phyloP scores from a whole-genome alignment of 2,329 filamentous ascomycete genomes.

The Decorospora gaudefroyi region DNA sequence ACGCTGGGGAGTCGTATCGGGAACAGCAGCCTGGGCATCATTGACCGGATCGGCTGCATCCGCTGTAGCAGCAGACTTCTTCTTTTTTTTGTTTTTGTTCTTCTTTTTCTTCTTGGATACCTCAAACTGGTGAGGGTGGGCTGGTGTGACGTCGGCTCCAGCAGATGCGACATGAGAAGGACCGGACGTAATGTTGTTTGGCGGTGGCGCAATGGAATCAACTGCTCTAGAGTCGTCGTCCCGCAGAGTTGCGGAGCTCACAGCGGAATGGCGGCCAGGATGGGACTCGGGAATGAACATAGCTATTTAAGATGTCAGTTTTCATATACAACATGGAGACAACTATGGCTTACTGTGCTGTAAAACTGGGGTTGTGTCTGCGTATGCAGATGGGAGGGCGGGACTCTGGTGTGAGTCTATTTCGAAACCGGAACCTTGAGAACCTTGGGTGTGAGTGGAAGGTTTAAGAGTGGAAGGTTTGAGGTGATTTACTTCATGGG shows the following conservation, averaged over 20 bases:
- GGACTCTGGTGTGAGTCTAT: not conserved
- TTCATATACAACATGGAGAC: not conserved
- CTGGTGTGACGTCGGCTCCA: not conserved
- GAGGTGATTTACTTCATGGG: slow-evolving; percentile 7
- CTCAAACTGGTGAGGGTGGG: not conserved
- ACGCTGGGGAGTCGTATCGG: too few species aligned
- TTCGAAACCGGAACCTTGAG: too few species aligned
- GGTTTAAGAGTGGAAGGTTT: slow-evolving; percentile 1
- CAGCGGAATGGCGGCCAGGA: slow-evolving; percentile 7
- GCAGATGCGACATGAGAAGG: not conserved
- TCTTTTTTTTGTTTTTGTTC: slow-evolving; percentile 49
- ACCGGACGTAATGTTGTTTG: not conserved
- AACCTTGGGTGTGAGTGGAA: slow-evolving; percentile 4
- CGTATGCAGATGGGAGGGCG: not conserved
- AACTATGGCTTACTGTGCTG: slow-evolving; percentile 5
- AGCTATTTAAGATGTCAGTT: not conserved
- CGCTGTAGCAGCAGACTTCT: slow-evolving; percentile 28
- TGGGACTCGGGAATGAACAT: not conserved
- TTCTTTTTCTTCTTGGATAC: slow-evolving; percentile 29
- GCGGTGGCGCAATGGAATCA: slow-evolving; percentile 2
- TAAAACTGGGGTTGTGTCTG: not conserved
- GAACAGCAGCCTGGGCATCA: not conserved
- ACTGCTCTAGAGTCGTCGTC: slow-evolving; percentile 1
- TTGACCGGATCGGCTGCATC: not conserved
- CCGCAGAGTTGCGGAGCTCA: slow-evolving; percentile 11